Percentiles rank a stretch among this genome's conserved stretches.
phyloP scores from a whole-genome alignment of 495 filamentous ascomycete genomes.

The Glonium stellatum region DNA sequence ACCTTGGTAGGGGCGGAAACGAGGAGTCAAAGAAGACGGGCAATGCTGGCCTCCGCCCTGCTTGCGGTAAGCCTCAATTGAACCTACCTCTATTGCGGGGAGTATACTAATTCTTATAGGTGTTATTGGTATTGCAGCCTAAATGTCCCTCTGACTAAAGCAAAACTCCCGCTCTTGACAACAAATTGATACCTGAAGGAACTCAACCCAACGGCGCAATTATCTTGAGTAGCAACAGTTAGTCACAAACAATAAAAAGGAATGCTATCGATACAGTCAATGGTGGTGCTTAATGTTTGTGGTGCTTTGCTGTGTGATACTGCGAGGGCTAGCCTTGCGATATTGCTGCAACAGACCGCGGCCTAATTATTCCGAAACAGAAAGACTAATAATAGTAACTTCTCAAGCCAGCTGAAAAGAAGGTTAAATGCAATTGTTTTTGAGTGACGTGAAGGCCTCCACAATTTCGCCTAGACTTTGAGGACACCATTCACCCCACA shows the following conservation, averaged over 20 bases:
- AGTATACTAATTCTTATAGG: constrained; percentile 38
- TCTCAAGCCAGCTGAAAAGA: too few species aligned
- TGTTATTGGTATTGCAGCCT: constrained; percentile 77
- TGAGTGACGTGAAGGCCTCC: not conserved
- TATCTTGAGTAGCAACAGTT: not conserved
- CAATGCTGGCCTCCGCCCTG: constrained; percentile 85
- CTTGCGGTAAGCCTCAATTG: constrained; percentile 63
- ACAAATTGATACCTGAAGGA: not conserved
- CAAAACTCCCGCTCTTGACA: not conserved
- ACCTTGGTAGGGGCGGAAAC: constrained; percentile 82
- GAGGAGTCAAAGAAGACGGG: constrained; percentile 96
- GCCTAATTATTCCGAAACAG: too few species aligned
- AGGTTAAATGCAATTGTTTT: not conserved
- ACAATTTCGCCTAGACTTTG: not conserved
- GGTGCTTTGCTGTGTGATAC: too few species aligned
- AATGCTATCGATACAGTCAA: not conserved
- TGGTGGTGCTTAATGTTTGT: too few species aligned
- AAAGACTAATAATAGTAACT: too few species aligned
- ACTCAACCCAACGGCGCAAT: not conserved
- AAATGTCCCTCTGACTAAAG: constrained; percentile 10
- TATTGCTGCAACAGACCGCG: too few species aligned
- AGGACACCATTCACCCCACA: not conserved
- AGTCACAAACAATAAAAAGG: not conserved
- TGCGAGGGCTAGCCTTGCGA: too few species aligned
- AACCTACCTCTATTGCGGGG: not conserved